Percentiles rank a stretch among this genome's conserved stretches.
Evolutionary conservation across 2,329 filamentous ascomycete genomes (phyloP).

Genomic region (Fusarium mexicanum): DNA sequence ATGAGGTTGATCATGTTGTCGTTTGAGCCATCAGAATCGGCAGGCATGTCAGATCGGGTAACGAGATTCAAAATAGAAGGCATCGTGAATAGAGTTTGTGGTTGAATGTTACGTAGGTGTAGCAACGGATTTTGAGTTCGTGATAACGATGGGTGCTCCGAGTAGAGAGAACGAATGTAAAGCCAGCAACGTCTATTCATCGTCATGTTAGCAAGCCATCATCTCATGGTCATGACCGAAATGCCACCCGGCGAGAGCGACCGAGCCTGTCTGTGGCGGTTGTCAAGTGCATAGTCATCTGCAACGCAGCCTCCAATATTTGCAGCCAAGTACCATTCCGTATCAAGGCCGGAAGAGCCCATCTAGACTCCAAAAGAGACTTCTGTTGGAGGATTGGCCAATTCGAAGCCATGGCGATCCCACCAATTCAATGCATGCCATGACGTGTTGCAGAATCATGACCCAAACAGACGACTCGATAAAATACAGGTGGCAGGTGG

Average conservation of each 20-base stretch:
- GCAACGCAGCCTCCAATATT: constrained; percentile 37
- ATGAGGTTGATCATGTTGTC: constrained; percentile 79
- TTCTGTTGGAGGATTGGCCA: constrained; percentile 10
- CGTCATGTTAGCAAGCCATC: constrained; percentile 34
- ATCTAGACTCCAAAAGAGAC: constrained; percentile 1
- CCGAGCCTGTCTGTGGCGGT: constrained; percentile 2
- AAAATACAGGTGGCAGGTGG: constrained; percentile 35
- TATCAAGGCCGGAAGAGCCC: constrained; percentile 18
- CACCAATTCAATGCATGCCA: constrained; percentile 38
- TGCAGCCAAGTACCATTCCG: constrained; percentile 35
- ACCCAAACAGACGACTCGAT: constrained; percentile 20
- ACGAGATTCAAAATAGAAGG: constrained; percentile 40
- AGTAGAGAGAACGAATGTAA: constrained; percentile 34
- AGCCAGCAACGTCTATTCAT: constrained; percentile 32
- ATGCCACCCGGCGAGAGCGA: constrained; percentile 18
- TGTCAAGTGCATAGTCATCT: constrained; percentile 5
- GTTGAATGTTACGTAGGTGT: constrained; percentile 18
- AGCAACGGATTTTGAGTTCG: constrained; percentile 27
- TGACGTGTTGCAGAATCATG: constrained; percentile 26
- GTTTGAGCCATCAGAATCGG: constrained; percentile 55
- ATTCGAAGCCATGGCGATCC: constrained; percentile 24
- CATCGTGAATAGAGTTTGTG: constrained; percentile 36
- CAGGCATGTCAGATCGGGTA: constrained; percentile 39
- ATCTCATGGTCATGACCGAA: neutral
- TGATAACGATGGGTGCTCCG: constrained; percentile 31